Base-by-base conservation (phyloP, 176 grass and related monocot genomes). In the Microstegium vimineum region DNA sequence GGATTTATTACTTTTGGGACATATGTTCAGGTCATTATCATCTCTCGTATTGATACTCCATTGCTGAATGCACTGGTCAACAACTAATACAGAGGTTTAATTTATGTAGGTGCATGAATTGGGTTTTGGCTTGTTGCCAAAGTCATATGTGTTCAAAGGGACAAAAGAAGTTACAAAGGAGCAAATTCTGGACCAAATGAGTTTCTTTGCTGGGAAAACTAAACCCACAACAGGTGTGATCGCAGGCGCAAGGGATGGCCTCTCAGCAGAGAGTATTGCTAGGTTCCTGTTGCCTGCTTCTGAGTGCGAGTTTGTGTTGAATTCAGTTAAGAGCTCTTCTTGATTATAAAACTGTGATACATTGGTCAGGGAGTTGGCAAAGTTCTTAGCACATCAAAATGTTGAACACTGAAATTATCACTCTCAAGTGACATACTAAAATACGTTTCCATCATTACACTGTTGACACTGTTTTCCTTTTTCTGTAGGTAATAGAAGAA, bases 1-100 rank as follows among this genome's bases (percentile, higher is more conserved):
- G 95, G 95, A 32, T 91, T 98, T 73, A 93, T 98, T 82, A 94
- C 95, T 43, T 98, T 94, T 26, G 95, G 95, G 66, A 93, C 92
- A 37, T 94, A 91, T 79, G 92, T 94, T 38, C 95, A 98, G 92
- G 95, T 98, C 77, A 38, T 81, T 71, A 46, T 64, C 11, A 60
- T 43, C 37, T 73, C 41, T 71, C 11, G 7, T 37, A 33, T 81
- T 71, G 16, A 22, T 81, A 41, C 65, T 75, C 15, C 6, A 4
- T 37, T 76, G 31, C 15, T 76, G 66, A 71, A 69, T 76, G 20
- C 75, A 27, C 63, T 81, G 52, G 25, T 63, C 5, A 32, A 64
- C 10, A 42, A 18, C 25, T 89, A 66, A 81, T 57, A 62, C 35
- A 77, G 17, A 35, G 15, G 81, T 74, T 67, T 89, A 36, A 75